A percentile compares a stretch with the other conserved stretches of the same genome.
Evolutionary conservation across 306 rosid species (phyloP).

Genomic region (Glycine tomentella): DNA sequence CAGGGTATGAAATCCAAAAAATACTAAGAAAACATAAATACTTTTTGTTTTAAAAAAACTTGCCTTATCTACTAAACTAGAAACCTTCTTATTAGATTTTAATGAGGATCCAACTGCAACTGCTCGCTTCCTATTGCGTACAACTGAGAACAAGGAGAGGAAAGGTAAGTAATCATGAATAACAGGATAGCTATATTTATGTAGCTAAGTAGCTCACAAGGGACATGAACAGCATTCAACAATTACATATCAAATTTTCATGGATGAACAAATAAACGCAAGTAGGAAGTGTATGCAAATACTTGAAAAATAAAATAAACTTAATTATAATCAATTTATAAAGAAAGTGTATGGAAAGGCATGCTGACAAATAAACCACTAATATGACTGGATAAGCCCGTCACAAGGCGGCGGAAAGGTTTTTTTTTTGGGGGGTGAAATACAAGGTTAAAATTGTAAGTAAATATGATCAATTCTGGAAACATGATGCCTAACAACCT

Average conservation of each 20-base stretch:
- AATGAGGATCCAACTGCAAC: slow-evolving; percentile 79
- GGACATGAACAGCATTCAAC: slow-evolving; percentile 1
- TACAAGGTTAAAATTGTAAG: no score
- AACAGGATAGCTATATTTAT: not conserved
- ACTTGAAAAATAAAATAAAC: not conserved
- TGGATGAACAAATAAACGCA: slow-evolving; percentile 15
- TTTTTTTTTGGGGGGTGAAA: no score
- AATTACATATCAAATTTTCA: slow-evolving; percentile 29
- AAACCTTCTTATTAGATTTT: slow-evolving; percentile 94
- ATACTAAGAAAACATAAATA: no score
- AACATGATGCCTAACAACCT: slow-evolving; percentile 20
- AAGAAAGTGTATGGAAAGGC: slow-evolving; percentile 26
- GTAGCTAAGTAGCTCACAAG: not conserved
- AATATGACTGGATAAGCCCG: no score
- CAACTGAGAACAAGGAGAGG: slow-evolving; percentile 53
- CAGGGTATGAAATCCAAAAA: not conserved
- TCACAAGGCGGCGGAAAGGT: not conserved
- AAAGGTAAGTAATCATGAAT: slow-evolving; percentile 36
- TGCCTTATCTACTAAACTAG: slow-evolving; percentile 92
- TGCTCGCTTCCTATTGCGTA: slow-evolving; percentile 70
- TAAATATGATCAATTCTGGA: not conserved
- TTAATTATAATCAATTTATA: not conserved
- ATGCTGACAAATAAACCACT: not conserved
- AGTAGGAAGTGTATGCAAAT: slow-evolving; percentile 8
- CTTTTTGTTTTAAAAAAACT: not conserved